Evolutionary conservation across 805 yeast genomes (phyloP).

Genomic region (Komagataella phaffii): DNA sequence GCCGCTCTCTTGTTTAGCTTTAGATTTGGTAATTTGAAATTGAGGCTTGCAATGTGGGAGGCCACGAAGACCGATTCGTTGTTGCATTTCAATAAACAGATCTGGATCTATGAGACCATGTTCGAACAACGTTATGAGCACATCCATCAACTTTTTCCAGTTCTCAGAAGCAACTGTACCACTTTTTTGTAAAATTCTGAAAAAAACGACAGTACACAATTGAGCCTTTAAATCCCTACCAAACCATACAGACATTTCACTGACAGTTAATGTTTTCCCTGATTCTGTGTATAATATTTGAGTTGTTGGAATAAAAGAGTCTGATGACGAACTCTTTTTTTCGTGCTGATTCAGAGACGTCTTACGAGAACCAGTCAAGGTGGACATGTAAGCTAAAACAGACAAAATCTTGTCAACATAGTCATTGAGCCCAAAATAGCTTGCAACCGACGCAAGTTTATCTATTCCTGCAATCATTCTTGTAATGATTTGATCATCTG

Average conservation of each 20-base stretch:
- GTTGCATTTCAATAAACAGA: slow-evolving; percentile 52
- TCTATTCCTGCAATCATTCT: slow-evolving; percentile 82
- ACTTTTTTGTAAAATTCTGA: slow-evolving; percentile 57
- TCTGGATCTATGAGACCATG: slow-evolving; percentile 61
- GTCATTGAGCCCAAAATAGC: slow-evolving; percentile 39
- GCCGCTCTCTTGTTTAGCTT: slow-evolving; percentile 60
- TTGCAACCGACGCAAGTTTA: slow-evolving; percentile 68
- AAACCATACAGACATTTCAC: slow-evolving; percentile 69
- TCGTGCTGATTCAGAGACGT: slow-evolving; percentile 8
- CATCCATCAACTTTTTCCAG: slow-evolving; percentile 50
- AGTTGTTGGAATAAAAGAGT: slow-evolving; percentile 30
- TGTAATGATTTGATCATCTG: slow-evolving; percentile 81
- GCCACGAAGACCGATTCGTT: slow-evolving; percentile 32
- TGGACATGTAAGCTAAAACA: slow-evolving; percentile 54
- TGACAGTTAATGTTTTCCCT: slow-evolving; percentile 52
- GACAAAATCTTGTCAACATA: slow-evolving; percentile 57
- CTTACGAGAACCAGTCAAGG: slow-evolving; percentile 33
- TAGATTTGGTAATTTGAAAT: slow-evolving; percentile 46
- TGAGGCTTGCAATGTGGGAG: slow-evolving; percentile 56
- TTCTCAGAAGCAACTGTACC: slow-evolving; percentile 29
- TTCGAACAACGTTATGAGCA: slow-evolving; percentile 54
- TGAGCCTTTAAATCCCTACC: slow-evolving; percentile 92
- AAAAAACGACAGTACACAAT: slow-evolving; percentile 72
- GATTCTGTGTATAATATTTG: slow-evolving; percentile 37
- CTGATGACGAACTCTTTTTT: slow-evolving; percentile 15